Evolutionary conservation across 2,329 filamentous ascomycete species (phyloP).

Genomic region (Eutypa lata): DNA sequence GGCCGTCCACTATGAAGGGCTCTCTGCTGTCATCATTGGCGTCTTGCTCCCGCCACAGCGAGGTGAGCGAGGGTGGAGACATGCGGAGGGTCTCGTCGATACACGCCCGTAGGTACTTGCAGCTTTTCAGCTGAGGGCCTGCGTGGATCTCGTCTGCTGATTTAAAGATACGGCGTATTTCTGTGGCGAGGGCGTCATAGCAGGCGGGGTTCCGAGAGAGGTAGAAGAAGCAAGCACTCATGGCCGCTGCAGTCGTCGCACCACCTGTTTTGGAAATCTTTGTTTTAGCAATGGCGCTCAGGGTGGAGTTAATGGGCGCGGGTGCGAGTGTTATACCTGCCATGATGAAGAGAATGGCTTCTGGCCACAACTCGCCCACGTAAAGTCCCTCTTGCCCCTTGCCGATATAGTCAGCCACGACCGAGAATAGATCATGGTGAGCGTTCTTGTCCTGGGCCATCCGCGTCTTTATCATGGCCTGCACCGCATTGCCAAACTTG

Average conservation of each 20-base stretch:
- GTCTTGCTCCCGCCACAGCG: neutral
- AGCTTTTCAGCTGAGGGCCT: neutral
- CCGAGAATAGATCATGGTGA: conserved; percentile 1
- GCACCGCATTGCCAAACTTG: neutral
- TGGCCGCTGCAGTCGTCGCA: neutral
- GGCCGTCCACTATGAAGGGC: neutral
- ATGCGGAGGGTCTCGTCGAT: neutral
- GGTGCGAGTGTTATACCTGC: too few relatives aligned
- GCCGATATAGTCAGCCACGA: neutral
- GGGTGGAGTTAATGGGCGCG: too few relatives aligned
- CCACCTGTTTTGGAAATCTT: neutral
- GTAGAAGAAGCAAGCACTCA: neutral
- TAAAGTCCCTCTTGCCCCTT: neutral
- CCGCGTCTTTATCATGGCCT: neutral
- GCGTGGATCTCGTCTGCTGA: neutral
- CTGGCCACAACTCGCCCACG: neutral
- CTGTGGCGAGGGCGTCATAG: neutral
- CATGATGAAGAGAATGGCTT: neutral
- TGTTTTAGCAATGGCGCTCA: too few relatives aligned
- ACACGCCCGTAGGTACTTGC: neutral
- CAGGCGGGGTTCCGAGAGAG: neutral
- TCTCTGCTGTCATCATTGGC: neutral
- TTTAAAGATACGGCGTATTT: neutral
- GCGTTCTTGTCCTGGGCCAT: neutral
- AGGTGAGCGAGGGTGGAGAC: neutral